Evolutionary conservation across 495 filamentous ascomycete genomes (phyloP), one percentile per base, ranked within the genome.

Genomic region (Platismatia glauca): DNA sequence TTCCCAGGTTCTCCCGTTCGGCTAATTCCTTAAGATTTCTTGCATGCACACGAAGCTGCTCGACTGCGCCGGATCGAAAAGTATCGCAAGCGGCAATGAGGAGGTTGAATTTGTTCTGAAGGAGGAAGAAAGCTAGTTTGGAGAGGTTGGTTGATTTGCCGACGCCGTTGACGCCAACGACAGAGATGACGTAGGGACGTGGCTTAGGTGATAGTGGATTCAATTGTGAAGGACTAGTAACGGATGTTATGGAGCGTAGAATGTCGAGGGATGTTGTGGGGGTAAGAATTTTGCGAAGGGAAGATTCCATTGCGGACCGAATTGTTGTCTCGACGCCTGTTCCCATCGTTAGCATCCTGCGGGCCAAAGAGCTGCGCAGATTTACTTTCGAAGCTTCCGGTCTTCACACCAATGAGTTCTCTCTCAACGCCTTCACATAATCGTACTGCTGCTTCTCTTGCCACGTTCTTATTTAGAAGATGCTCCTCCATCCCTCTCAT

Each of bases 131-230:
- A 72, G 89, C 93, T 64, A 98, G 94, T 75, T 98, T 98, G 71
- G 89, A 90, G 22, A 98, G 77, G 66, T 96, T 97, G 24, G 94
- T 98, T 11, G 90, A 96, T 75, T 98, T 98, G 70, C 94, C 94
- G 55, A 98, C 94, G 31, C 94, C 94, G 69, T 98, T 98, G 68
- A 98, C 94, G 59, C 94, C 94, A 38, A 98, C 95, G 60, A 98
- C 95, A 37, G 90, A 95, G 68, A 98, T 95, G 63, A 97, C 93
- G 67, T 97, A 98, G 41, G 94, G 94, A 16, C 91, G 84, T 33
- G 79, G 77, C 53, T 82, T 77, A 11, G 84, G 75, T 52, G 71
- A 66, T 55, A 77, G 75, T 41, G 66, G 75, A 46, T 70, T 68
- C 59, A 76, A 72, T 55, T 60, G 72, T 16, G 77, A 74, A 11